These are phyloP conservation scores for Fusarium floridanum DNA, from an alignment of 2,329 filamentous ascomycete genomes.

Conservation along the genomic window DNA sequence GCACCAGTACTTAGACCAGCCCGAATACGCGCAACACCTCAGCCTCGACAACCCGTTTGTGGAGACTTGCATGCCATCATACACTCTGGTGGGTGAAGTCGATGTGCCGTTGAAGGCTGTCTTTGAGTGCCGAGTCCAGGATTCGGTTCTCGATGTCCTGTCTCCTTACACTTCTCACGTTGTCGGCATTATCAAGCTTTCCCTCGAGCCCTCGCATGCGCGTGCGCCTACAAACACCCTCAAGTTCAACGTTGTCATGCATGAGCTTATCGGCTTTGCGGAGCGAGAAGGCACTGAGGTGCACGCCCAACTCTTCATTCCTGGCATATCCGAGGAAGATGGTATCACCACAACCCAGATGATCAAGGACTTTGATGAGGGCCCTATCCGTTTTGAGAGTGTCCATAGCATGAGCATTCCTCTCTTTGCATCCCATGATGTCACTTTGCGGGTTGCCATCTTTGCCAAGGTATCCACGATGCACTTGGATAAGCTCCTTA, in stretches of 20 bases:
- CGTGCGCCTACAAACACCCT: constrained; percentile 91
- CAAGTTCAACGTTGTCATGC: constrained; percentile 99
- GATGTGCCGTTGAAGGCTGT: constrained; percentile 94
- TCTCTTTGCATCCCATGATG: constrained; percentile 76
- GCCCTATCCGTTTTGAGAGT: constrained; percentile 92
- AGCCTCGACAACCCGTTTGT: constrained; percentile 93
- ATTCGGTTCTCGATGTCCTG: constrained; percentile 90
- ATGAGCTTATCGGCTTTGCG: constrained; percentile 92
- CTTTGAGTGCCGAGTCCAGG: constrained; percentile 93
- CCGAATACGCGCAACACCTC: constrained; percentile 94
- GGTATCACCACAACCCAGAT: constrained; percentile 96
- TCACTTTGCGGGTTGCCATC: constrained; percentile 86
- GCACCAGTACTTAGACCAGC: constrained; percentile 95
- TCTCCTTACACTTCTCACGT: constrained; percentile 94
- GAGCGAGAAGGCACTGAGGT: constrained; percentile 96
- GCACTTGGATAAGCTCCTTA: constrained; percentile 96
- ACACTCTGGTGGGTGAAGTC: constrained; percentile 91
- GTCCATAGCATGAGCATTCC: constrained; percentile 98
- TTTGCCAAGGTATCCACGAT: constrained; percentile 92
- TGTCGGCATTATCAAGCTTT: constrained; percentile 90
- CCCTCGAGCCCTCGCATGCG: constrained; percentile 92
- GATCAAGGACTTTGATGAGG: constrained; percentile 93
- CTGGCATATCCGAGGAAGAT: constrained; percentile 88
- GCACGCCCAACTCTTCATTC: constrained; percentile 96
- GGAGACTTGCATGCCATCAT: constrained; percentile 91